phyloP scores from a whole-genome alignment of 2,329 filamentous ascomycete species.

The Coniochaeta sp. region DNA sequence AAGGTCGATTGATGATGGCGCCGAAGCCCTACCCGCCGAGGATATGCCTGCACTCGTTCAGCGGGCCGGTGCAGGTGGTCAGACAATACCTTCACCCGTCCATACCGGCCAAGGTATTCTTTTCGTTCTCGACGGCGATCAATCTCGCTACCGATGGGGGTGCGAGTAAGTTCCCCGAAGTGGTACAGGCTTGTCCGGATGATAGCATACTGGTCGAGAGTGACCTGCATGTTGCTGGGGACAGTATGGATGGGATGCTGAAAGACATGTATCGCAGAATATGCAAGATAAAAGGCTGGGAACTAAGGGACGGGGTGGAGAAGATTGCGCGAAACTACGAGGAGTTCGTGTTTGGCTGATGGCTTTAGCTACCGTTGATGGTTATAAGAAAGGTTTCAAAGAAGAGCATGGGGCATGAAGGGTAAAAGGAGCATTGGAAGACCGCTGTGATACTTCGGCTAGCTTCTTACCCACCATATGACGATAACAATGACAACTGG shows the following conservation, averaged over 20 bases:
- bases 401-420: too few relatives aligned
- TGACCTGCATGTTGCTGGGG: constrained; percentile 77
- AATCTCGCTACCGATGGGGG: constrained; percentile 57
- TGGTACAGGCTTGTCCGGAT: constrained; percentile 68
- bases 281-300: constrained; percentile 74
- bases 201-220: constrained; percentile 80
- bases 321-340: constrained; percentile 69
- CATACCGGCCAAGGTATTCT: constrained; percentile 72
- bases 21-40: constrained; percentile 70
- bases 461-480: too few relatives aligned
- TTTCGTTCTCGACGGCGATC: constrained; percentile 80
- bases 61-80: constrained; percentile 66
- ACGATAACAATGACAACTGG: too few relatives aligned
- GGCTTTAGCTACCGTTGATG: too few relatives aligned
- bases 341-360: constrained; percentile 62
- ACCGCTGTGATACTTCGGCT: too few relatives aligned
- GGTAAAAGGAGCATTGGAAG: too few relatives aligned
- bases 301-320: constrained; percentile 60
- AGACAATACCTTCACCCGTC: constrained; percentile 68
- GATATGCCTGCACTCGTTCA: constrained; percentile 92
- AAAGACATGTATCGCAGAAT: constrained; percentile 71
- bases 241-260: constrained; percentile 69
- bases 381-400: too few relatives aligned
- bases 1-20: constrained; percentile 8
- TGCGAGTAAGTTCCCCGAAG: constrained; percentile 46